Evolutionary conservation across 306 rosid genomes (phyloP).

Genomic region (Cicer yamashitae): DNA sequence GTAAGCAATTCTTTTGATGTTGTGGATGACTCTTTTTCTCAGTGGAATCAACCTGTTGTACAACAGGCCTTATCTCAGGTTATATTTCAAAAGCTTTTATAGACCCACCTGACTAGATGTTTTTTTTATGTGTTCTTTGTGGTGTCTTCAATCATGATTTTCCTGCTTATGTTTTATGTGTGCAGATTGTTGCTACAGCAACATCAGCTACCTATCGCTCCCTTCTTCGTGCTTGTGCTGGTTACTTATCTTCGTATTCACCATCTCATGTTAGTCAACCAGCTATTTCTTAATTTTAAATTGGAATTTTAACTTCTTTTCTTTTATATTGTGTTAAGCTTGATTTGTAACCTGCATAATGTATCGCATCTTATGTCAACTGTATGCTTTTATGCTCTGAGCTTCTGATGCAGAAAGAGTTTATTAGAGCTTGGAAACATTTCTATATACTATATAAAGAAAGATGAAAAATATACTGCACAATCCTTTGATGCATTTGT

Average conservation of each 20-base stretch:
- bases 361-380: conserved; percentile 13
- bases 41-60: conserved; percentile 83
- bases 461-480: neutral
- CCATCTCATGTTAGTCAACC: conserved; percentile 81
- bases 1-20: conserved; percentile 66
- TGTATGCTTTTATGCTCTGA: conserved; percentile 1
- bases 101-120: conserved; percentile 22
- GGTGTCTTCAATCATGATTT: conserved; percentile 35
- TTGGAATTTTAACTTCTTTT: neutral
- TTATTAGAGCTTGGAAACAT: conserved; percentile 32
- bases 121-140: conserved; percentile 31
- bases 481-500: conserved; percentile 18
- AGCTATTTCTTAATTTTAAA: conserved; percentile 37
- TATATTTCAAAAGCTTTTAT: conserved; percentile 30
- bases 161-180: conserved; percentile 42
- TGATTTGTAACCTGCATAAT: conserved; percentile 11
- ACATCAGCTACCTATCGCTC: conserved; percentile 70
- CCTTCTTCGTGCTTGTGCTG: conserved; percentile 88
- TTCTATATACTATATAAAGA: conserved; percentile 22
- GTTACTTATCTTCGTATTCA: conserved; percentile 85
- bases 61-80: conserved; percentile 95
- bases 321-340: conserved; percentile 31
- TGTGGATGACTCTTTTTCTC: conserved; percentile 79
- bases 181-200: conserved; percentile 79
- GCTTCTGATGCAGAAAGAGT: conserved; percentile 19